Conservation (phyloP, 2,329 filamentous ascomycete genomes). For the Coccinonectria pachysandricola region DNA sequence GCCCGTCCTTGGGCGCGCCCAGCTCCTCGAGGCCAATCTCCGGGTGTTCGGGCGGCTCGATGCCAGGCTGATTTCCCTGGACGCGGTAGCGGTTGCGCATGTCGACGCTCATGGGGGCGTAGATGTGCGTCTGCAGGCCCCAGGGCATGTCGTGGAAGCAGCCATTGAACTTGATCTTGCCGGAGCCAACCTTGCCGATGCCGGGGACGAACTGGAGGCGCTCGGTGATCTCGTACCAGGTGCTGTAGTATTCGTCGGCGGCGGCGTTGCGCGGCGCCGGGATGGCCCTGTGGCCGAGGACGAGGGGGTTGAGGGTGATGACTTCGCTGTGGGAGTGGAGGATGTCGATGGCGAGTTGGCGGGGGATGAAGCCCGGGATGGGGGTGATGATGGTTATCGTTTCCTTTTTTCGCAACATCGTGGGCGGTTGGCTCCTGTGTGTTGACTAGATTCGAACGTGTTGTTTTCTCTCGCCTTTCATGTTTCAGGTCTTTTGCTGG, state of each 20-base stretch:
- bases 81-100: slow-evolving; percentile 59
- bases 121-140: slow-evolving; percentile 62
- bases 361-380: slow-evolving; percentile 59
- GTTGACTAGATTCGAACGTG: too few species aligned
- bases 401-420: slow-evolving; percentile 52
- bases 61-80: slow-evolving; percentile 55
- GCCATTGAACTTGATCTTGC: slow-evolving; percentile 58
- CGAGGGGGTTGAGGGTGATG: slow-evolving; percentile 60
- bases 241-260: slow-evolving; percentile 61
- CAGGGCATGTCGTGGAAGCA: slow-evolving; percentile 65
- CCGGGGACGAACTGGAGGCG: slow-evolving; percentile 59
- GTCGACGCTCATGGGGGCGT: slow-evolving; percentile 57
- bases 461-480: too few species aligned
- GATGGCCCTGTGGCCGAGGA: slow-evolving; percentile 52
- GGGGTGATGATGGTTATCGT: slow-evolving; percentile 59
- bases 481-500: too few species aligned
- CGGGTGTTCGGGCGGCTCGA: slow-evolving; percentile 49
- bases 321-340: slow-evolving; percentile 61
- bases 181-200: slow-evolving; percentile 52
- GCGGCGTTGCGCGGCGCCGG: slow-evolving; percentile 57
- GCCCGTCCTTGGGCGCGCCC: slow-evolving; percentile 51
- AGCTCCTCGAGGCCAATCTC: slow-evolving; percentile 51
- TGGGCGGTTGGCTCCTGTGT: slow-evolving; percentile 11
- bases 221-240: slow-evolving; percentile 65
- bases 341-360: slow-evolving; percentile 62